Evolutionary conservation across 306 rosid species (phyloP).

Genomic region (Coriaria nepalensis): DNA sequence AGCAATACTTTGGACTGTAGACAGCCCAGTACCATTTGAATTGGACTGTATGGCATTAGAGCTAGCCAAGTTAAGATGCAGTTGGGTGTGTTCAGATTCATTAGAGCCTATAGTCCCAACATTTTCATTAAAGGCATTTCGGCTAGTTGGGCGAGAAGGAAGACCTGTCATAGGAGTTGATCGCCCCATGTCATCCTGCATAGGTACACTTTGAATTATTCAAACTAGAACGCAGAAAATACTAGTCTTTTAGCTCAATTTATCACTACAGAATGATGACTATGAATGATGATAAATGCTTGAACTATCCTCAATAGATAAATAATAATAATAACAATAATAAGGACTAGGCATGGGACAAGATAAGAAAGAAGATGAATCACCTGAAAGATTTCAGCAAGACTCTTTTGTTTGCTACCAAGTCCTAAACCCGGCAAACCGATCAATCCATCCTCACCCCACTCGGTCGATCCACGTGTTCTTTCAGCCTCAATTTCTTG

Average conservation of each 20-base stretch:
- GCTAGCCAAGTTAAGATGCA: slow-evolving; percentile 32
- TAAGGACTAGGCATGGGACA: neutral
- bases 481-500: slow-evolving; percentile 41
- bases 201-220: slow-evolving; percentile 6
- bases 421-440: slow-evolving; percentile 76
- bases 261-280: too few relatives aligned
- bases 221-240: too few relatives aligned
- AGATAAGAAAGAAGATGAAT: slow-evolving; percentile 11
- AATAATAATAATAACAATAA: too few relatives aligned
- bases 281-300: too few relatives aligned
- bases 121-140: slow-evolving; percentile 79
- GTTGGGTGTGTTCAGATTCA: slow-evolving; percentile 49
- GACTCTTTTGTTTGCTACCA: slow-evolving; percentile 70
- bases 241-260: too few relatives aligned
- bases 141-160: slow-evolving; percentile 86
- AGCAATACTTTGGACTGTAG: slow-evolving; percentile 51
- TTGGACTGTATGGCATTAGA: slow-evolving; percentile 40
- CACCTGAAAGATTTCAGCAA: slow-evolving; percentile 94
- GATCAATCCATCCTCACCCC: slow-evolving; percentile 75
- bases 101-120: slow-evolving; percentile 37
- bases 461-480: slow-evolving; percentile 44
- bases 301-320: too few relatives aligned
- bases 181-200: slow-evolving; percentile 81
- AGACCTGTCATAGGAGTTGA: slow-evolving; percentile 33
- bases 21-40: slow-evolving; percentile 48